Evolutionary conservation across 768 basidiomycete species (phyloP), one percentile per base, ranked within the genome.

Genomic region (Infundibulicybe gibba): DNA sequence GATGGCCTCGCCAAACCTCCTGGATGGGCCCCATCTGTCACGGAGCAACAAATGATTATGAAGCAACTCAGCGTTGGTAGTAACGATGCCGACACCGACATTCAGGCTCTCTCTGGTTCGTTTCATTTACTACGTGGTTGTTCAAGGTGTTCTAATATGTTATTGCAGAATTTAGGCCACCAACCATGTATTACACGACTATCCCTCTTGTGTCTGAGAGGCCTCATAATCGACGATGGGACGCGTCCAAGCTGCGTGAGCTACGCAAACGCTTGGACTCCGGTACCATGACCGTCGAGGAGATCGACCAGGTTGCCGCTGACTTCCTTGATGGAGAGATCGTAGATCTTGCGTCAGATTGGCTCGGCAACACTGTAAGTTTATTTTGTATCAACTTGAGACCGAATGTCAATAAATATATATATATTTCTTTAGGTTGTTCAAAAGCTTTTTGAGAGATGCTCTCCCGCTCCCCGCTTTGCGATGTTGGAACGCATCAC

Each of bases 41-140:
- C 90, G 2, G 95, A 98, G 66, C 90, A 94, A 61, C 94, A 97
- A 67, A 90, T 97, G 87, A 87, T 99, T 53, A 87, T 98, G 87
- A 82, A 85, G 59, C 93, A 97, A 64, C 76, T 99, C 15, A 85
- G 88, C 58, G 81, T 73, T 20, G 87, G 93, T 32, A 77, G 79
- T 49, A 62, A 70, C 1, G 89, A 94, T 50, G 84, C 89, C 5
- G 94, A 95, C 58, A 75, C 76, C 32, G 93, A 98, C 58, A 81
- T 97, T 44, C 82, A 82, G 56, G 81, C 87, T 20, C 81, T 97
- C 49, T 80, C 90, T 47, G 90, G 95, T 94, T 54, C 58, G 86
- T 73, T 41, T n/a, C 32, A n/a, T 33, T 50, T 14, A n/a, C 19
- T 48, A 43, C 15, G 43, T 48, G 32, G 44, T 25, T 39, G 8